Percentiles rank a stretch among this genome's conserved stretches.
phyloP scores from a whole-genome alignment of 2,329 filamentous ascomycete species.

The Apiospora hydei region DNA sequence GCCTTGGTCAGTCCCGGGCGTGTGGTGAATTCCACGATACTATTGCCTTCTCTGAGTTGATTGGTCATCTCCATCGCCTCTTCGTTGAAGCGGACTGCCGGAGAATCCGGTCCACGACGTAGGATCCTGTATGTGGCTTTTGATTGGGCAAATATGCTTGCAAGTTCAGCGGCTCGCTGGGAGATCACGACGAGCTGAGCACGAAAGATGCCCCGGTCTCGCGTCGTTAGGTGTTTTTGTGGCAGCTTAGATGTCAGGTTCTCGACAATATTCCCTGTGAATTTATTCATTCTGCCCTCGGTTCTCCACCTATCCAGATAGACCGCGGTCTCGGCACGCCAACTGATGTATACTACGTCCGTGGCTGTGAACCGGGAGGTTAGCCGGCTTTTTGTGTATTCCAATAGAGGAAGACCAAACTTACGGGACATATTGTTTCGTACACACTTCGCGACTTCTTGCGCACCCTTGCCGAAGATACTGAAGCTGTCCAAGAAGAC shows the following conservation, averaged over 20 bases:
- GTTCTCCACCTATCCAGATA: neutral
- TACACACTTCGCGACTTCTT: neutral
- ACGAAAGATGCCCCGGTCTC: neutral
- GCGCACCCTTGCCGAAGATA: neutral
- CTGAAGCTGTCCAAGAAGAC: neutral
- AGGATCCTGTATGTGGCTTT: neutral
- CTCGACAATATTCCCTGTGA: too few species aligned
- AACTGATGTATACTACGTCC: neutral
- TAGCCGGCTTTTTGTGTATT: neutral
- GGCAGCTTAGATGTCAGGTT: neutral
- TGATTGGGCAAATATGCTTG: slow-evolving; percentile 1
- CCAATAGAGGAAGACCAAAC: neutral
- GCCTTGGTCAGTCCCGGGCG: neutral
- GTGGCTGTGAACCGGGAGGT: neutral
- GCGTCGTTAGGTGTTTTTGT: neutral
- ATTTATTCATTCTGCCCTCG: neutral
- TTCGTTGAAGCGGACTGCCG: neutral
- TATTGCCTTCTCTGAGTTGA: neutral
- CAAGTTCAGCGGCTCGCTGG: neutral
- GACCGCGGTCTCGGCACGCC: neutral
- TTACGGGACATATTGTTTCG: neutral
- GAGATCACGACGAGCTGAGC: neutral
- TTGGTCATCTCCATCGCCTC: neutral
- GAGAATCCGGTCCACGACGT: neutral
- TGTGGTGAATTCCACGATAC: neutral